A percentile compares a stretch with the other conserved stretches of the same genome.
Evolutionary conservation across 2,329 filamentous ascomycete species (phyloP).

Genomic region (Colletotrichum sp.): DNA sequence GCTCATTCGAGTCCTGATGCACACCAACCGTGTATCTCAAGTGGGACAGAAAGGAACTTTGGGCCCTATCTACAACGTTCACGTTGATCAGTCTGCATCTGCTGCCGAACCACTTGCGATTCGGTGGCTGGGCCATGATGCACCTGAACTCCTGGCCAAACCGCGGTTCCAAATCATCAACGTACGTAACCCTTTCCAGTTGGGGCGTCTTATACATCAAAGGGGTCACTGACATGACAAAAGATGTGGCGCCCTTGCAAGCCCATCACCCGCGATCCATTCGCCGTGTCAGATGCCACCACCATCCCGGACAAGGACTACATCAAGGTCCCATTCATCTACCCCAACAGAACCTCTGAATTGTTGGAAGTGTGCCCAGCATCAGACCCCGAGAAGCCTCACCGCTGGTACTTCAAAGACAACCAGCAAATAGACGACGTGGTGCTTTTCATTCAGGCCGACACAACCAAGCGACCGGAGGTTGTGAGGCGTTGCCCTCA

Average conservation of each 20-base stretch:
- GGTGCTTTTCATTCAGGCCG: neutral
- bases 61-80: neutral
- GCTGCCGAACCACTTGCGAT: neutral
- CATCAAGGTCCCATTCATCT: neutral
- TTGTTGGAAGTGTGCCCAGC: neutral
- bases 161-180: neutral
- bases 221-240: fast-evolving
- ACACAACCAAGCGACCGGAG: neutral
- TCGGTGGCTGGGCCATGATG: neutral
- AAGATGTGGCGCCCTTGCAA: neutral
- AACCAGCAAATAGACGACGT: neutral
- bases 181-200: neutral
- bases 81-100: neutral
- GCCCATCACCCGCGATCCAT: neutral
- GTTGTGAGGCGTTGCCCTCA: neutral
- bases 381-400: neutral
- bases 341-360: neutral
- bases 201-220: fast-evolving
- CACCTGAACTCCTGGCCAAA: neutral
- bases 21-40: neutral
- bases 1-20: neutral
- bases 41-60: neutral
- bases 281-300: neutral
- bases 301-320: neutral
- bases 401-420: neutral